These are phyloP conservation scores for Hypericum perforatum DNA, from an alignment of 345 rosid species.

Conservation along the genomic window DNA sequence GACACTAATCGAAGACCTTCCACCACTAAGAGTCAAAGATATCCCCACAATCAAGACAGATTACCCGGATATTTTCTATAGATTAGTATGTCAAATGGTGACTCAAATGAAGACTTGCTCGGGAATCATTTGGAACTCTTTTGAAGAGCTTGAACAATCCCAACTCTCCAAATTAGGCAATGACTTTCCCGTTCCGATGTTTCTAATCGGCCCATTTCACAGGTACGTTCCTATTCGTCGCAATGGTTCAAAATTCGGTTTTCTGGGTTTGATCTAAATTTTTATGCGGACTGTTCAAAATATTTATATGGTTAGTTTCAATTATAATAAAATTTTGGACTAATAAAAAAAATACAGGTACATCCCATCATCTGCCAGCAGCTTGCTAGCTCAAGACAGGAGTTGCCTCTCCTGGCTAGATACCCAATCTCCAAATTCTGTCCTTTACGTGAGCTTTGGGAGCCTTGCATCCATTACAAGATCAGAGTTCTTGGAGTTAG, in stretches of 20 bases:
- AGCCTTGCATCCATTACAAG: slow-evolving; percentile 17
- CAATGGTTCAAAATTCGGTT: no score
- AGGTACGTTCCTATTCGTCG: slow-evolving; percentile 4
- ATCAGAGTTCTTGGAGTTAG: slow-evolving; percentile 18
- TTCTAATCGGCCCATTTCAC: slow-evolving; percentile 35
- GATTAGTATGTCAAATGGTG: slow-evolving; percentile 12
- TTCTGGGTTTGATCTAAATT: no score
- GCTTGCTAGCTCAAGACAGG: slow-evolving; percentile 17
- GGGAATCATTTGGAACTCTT: slow-evolving; percentile 25
- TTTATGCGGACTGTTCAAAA: no score
- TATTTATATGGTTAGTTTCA: no score
- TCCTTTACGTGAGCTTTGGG: slow-evolving; percentile 33
- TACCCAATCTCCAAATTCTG: slow-evolving; percentile 19
- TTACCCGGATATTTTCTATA: slow-evolving; percentile 10
- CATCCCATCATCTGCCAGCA: slow-evolving; percentile 17
- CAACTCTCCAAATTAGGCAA: background rate
- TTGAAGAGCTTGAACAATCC: slow-evolving; percentile 20
- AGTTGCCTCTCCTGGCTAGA: slow-evolving; percentile 31
- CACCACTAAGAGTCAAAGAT: slow-evolving; percentile 33
- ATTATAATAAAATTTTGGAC: no score
- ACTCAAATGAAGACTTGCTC: slow-evolving; percentile 14
- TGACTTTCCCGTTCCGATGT: slow-evolving; percentile 13
- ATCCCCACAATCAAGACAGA: slow-evolving; percentile 18
- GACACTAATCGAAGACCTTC: slow-evolving; percentile 16
- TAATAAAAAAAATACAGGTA: slow-evolving; percentile 11